Conservation (phyloP, 2,329 filamentous ascomycete genomes). For the Pseudogymnoascus sp. region DNA sequence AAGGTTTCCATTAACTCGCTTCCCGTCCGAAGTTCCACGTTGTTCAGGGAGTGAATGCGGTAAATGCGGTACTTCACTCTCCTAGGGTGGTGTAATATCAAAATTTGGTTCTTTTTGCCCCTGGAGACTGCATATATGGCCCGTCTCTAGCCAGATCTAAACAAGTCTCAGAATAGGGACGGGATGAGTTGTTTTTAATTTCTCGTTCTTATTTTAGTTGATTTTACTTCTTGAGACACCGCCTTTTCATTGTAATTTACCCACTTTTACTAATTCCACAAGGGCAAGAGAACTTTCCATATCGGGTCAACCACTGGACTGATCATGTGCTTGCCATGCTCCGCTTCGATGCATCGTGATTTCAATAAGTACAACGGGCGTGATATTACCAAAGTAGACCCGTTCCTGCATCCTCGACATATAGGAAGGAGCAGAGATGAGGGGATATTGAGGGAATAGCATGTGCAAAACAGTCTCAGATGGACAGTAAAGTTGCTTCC, state of each 20-base stretch:
- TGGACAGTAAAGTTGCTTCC: background rate
- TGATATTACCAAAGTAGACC: background rate
- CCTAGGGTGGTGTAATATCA: constrained; percentile 4
- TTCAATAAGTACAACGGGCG: constrained; percentile 1
- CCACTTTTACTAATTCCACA: constrained; percentile 6
- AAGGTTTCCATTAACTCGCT: constrained; percentile 5
- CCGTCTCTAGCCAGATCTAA: background rate
- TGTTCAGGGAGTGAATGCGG: background rate
- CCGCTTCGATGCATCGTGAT: constrained; percentile 5
- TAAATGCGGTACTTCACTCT: background rate
- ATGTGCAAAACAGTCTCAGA: background rate
- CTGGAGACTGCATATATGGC: background rate
- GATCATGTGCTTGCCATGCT: constrained; percentile 1
- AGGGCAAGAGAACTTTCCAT: constrained; percentile 4
- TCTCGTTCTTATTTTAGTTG: constrained; percentile 4
- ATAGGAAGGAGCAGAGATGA: background rate
- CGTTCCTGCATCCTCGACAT: background rate
- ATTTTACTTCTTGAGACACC: background rate
- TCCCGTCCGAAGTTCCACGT: constrained; percentile 1
- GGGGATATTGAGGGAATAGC: background rate
- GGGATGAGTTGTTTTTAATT: background rate
- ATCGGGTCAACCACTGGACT: background rate
- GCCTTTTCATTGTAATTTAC: constrained; percentile 1
- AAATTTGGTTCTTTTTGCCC: background rate
- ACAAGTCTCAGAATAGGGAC: background rate